phyloP scores from a whole-genome alignment of 1,139 yeast species.

The Kodamaea ohmeri region DNA sequence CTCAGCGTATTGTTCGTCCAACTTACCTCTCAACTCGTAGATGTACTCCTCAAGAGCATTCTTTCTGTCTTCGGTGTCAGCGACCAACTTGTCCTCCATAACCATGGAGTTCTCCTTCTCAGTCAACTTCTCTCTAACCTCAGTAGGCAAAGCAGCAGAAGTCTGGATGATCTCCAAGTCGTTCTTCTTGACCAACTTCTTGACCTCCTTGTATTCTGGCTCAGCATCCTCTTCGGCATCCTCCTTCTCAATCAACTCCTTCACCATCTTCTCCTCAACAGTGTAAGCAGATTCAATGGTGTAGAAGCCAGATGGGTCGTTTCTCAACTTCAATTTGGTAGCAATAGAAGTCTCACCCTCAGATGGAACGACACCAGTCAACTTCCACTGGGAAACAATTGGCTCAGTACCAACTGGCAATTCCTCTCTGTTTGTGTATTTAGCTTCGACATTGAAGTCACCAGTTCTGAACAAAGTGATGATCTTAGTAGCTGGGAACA shows the following conservation, averaged over 20 bases:
- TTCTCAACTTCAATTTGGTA: conserved; percentile 90
- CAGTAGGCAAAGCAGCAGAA: conserved; percentile 66
- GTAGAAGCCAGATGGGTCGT: conserved; percentile 95
- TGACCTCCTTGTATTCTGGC: conserved; percentile 87
- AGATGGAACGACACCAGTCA: conserved; percentile 79
- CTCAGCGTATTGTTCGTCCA: conserved; percentile 85
- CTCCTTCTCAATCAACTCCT: conserved; percentile 75
- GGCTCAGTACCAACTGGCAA: conserved; percentile 71
- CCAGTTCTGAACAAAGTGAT: conserved; percentile 90
- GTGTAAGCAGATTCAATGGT: conserved; percentile 93
- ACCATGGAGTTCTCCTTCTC: conserved; percentile 84
- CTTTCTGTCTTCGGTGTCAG: conserved; percentile 98
- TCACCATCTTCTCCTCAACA: conserved; percentile 84
- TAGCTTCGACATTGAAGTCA: conserved; percentile 85
- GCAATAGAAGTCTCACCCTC: conserved; percentile 79
- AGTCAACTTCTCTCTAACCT: conserved; percentile 56
- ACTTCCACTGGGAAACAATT: conserved; percentile 77
- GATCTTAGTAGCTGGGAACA: conserved; percentile 92
- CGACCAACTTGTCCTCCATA: conserved; percentile 91
- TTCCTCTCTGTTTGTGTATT: conserved; percentile 71
- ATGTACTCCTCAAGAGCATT: conserved; percentile 98
- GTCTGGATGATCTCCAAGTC: conserved; percentile 59
- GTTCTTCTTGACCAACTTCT: conserved; percentile 91
- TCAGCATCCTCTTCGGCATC: conserved; percentile 63
- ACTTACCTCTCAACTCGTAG: conserved; percentile 94